Percentiles rank a stretch among this genome's conserved stretches.
These are phyloP conservation scores for Gaeumannomyces tritici DNA, from an alignment of 2,329 filamentous ascomycete genomes.

Conservation along the genomic window DNA sequence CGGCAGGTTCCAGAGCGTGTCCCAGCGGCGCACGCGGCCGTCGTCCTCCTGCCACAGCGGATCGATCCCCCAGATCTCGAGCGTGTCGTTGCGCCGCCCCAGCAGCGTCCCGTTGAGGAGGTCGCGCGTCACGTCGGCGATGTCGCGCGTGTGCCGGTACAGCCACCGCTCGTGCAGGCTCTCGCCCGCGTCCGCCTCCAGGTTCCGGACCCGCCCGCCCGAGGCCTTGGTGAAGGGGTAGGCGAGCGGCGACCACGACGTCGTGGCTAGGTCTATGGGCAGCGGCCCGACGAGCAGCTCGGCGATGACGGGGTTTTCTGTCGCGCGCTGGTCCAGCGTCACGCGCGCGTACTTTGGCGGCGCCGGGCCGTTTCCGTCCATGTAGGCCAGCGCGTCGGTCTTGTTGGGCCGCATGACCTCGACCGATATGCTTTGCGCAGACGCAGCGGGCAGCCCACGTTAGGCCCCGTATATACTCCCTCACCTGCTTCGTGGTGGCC, in stretches of 20 bases:
- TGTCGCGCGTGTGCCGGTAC: conserved; percentile 19
- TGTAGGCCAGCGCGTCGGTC: conserved; percentile 32
- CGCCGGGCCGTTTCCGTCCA: conserved; percentile 24
- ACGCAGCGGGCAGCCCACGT: too few species aligned
- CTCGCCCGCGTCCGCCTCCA: conserved; percentile 24
- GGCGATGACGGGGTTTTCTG: conserved; percentile 25
- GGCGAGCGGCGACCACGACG: conserved; percentile 25
- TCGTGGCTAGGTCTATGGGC: conserved; percentile 28
- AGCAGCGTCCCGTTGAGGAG: conserved; percentile 28
- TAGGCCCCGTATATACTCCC: too few species aligned
- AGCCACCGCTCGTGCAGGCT: conserved; percentile 22
- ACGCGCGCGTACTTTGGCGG: conserved; percentile 33
- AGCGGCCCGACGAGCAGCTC: conserved; percentile 41
- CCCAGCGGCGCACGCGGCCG: conserved; percentile 35
- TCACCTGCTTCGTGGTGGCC: too few species aligned
- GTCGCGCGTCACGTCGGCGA: conserved; percentile 32
- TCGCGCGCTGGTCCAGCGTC: conserved; percentile 27
- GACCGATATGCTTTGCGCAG: conserved; percentile 12
- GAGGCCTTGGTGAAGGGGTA: conserved; percentile 31
- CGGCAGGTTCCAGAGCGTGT: conserved; percentile 30
- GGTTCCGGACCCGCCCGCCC: conserved; percentile 26
- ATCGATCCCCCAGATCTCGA: conserved; percentile 29
- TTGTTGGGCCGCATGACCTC: conserved; percentile 38
- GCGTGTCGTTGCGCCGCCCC: conserved; percentile 29
- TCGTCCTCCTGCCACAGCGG: conserved; percentile 29